Conservation (phyloP, 441 rosid genomes). For the Biscutella auriculata region DNA sequence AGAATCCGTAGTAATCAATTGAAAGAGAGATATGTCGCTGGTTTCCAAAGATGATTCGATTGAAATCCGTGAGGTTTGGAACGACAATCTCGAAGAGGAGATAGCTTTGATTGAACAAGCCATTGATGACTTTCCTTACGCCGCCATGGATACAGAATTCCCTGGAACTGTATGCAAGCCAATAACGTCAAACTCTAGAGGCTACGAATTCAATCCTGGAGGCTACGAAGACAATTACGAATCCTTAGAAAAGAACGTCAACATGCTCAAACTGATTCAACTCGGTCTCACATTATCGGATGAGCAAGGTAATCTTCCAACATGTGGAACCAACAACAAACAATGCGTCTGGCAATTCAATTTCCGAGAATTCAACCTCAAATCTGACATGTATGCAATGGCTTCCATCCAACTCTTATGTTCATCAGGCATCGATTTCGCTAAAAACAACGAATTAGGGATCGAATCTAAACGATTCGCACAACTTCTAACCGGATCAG, state of each 20-base stretch:
- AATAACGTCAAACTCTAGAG: too few species aligned
- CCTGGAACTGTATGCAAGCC: constrained; percentile 29
- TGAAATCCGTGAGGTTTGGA: constrained; percentile 63
- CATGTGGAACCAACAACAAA: constrained; percentile 43
- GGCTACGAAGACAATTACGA: too few species aligned
- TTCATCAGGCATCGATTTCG: constrained; percentile 43
- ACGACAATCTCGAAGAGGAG: constrained; percentile 44
- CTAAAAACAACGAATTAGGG: constrained; percentile 37
- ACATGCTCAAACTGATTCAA: constrained; percentile 48
- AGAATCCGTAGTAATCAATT: not conserved
- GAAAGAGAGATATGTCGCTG: constrained; percentile 35
- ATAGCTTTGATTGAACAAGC: constrained; percentile 32
- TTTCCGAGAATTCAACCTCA: constrained; percentile 37
- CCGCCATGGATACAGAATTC: constrained; percentile 61
- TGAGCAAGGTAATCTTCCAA: constrained; percentile 48
- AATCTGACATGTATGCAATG: constrained; percentile 32
- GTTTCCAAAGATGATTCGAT: constrained; percentile 26
- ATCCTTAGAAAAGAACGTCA: constrained; percentile 39
- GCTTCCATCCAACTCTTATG: constrained; percentile 48
- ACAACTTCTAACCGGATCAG: constrained; percentile 49
- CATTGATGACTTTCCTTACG: constrained; percentile 42
- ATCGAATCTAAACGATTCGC: constrained; percentile 42
- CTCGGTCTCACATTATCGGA: constrained; percentile 53
- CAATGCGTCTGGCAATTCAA: constrained; percentile 61
- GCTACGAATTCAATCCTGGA: too few species aligned